Conservation (phyloP, 192 early-diverging fungal genomes). For the Geranomyces variabilis region DNA sequence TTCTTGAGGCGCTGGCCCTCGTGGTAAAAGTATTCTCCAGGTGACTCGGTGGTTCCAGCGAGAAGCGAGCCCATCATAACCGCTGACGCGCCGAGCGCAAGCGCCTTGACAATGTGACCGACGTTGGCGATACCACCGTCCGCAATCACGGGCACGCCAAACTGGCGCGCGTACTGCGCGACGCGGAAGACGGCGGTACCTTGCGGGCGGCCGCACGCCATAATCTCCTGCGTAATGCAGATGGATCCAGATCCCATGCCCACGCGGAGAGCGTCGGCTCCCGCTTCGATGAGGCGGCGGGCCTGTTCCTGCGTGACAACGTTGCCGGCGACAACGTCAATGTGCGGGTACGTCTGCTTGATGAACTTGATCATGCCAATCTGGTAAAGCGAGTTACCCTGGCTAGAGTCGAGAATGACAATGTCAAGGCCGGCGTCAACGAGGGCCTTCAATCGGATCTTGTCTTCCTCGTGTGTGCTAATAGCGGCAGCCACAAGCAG, state of each 20-base stretch:
- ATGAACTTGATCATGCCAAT: constrained; percentile 95
- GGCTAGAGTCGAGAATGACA: constrained; percentile 92
- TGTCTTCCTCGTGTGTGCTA: constrained; percentile 88
- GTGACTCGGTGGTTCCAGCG: constrained; percentile 93
- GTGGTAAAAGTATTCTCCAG: constrained; percentile 98
- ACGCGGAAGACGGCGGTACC: constrained; percentile 96
- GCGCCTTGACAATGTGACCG: constrained; percentile 96
- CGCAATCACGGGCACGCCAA: constrained; percentile 94
- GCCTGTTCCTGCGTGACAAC: constrained; percentile 97
- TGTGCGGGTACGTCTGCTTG: constrained; percentile 76
- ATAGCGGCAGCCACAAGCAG: constrained; percentile 93
- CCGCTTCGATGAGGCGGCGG: constrained; percentile 84
- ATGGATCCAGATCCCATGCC: constrained; percentile 95
- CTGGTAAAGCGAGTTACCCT: constrained; percentile 94
- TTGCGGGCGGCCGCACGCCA: constrained; percentile 98
- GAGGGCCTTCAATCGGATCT: constrained; percentile 76
- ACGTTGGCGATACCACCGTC: constrained; percentile 97
- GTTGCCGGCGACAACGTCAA: constrained; percentile 96
- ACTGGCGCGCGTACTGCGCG: constrained; percentile 89
- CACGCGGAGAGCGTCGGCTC: constrained; percentile 92
- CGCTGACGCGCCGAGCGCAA: constrained; percentile 90
- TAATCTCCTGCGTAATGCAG: constrained; percentile 47
- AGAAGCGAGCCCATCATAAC: constrained; percentile 99
- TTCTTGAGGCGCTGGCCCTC: constrained; percentile 96
- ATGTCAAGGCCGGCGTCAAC: constrained; percentile 96